phyloP scores from a whole-genome alignment of 352 stramenopile species.

The Nothophytophthora sp. region DNA sequence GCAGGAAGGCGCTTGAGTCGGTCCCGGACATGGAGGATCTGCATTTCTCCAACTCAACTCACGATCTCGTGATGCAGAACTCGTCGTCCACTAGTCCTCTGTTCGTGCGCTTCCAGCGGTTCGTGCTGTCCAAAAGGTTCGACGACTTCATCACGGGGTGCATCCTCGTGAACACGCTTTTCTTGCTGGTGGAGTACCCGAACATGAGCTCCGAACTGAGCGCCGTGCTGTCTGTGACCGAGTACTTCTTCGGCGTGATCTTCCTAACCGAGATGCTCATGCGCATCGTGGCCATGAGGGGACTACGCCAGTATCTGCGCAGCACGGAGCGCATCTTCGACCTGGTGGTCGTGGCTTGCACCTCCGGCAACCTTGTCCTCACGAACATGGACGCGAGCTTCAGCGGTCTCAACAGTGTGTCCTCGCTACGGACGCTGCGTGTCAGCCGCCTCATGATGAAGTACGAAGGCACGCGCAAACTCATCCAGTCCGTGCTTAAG shows the following conservation, averaged over 20 bases:
- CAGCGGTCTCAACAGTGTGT: slow-evolving; percentile 64
- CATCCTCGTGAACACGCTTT: slow-evolving; percentile 69
- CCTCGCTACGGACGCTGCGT: slow-evolving; percentile 70
- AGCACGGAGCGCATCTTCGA: slow-evolving; percentile 76
- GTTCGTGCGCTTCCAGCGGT: slow-evolving; percentile 37
- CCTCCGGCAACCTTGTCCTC: slow-evolving; percentile 67
- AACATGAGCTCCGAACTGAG: slow-evolving; percentile 44
- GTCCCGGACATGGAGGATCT: slow-evolving; percentile 17
- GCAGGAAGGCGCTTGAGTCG: too few relatives aligned
- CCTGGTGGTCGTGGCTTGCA: slow-evolving; percentile 70
- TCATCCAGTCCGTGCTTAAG: slow-evolving; percentile 81
- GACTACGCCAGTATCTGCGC: slow-evolving; percentile 44
- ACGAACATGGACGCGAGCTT: slow-evolving; percentile 60
- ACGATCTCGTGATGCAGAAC: slow-evolving; percentile 29
- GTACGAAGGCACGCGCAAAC: slow-evolving; percentile 74
- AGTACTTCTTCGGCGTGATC: slow-evolving; percentile 72
- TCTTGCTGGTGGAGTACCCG: slow-evolving; percentile 69
- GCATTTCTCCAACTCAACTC: slow-evolving; percentile 25
- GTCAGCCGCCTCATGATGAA: slow-evolving; percentile 80
- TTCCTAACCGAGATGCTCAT: slow-evolving; percentile 67
- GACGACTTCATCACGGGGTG: slow-evolving; percentile 71
- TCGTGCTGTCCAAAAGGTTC: slow-evolving; percentile 75
- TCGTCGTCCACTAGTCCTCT: slow-evolving; percentile 6
- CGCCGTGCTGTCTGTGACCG: slow-evolving; percentile 44
- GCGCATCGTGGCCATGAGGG: slow-evolving; percentile 59